Evolutionary conservation across 2,329 filamentous ascomycete genomes (phyloP), one percentile per base, ranked within the genome.

Genomic region (Cladosporium sp.): DNA sequence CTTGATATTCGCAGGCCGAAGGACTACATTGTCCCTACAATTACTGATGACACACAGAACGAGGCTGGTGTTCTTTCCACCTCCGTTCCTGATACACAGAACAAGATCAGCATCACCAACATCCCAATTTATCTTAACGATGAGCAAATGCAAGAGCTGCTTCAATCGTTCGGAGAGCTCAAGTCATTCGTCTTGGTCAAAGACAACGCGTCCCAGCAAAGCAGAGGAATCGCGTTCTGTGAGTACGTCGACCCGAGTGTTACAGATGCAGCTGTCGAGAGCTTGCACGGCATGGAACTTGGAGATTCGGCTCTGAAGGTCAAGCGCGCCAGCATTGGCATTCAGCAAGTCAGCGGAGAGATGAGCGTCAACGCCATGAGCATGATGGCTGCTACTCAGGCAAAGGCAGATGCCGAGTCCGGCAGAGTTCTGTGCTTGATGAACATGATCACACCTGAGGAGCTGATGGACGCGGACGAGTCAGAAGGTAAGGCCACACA

Each of bases 281-380:
- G 90, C 10, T 78, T 99, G 28, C 93, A 97, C 67, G 90, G 89
- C 34, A 96, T 99, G 87, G 90, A 94, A 63, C 84, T 99, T 13
- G 92, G 90, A 39, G 92, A 96, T 61, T 88, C 88, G 67, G 85
- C 87, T 66, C 82, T 99, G 56, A 93, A 88, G 76, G 91, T 97
- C 35, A 80, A 84, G 64, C 90, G 92, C 69, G 95, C 94, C 28
- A 96, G 92, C 73, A 89, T 97, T 63, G 94, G 94, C 65, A 87
- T 91, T 60, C 93, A 91, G n/a, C 94, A 99, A 73, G 91, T 91
- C 20, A 91, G 91, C 62, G 83, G 96, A 39, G 94, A 99, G 69
- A 95, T 97, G 82, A 91, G 93, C 56, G 93, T 99, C 61, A 95
- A 94, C 66, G 94, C 94, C 62, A 97, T 99, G 86, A 96, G 92